Conservation (phyloP, 805 yeast genomes). For the Yarrowia alimentaria region DNA sequence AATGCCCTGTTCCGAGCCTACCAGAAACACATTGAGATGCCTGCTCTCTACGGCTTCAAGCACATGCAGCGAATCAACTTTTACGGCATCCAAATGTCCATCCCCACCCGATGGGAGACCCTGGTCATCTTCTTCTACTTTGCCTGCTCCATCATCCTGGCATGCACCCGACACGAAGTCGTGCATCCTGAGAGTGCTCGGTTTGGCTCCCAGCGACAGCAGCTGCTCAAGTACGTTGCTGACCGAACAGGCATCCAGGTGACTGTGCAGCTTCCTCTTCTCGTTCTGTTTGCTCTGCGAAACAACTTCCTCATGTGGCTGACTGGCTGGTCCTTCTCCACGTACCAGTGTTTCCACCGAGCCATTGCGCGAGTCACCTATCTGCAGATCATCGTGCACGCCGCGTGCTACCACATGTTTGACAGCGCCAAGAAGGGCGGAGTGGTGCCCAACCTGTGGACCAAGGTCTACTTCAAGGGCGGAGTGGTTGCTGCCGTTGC, state of each 20-base stretch:
- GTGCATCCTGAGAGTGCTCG: slow-evolving; percentile 43
- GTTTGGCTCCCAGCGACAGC: slow-evolving; percentile 40
- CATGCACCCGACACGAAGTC: slow-evolving; percentile 37
- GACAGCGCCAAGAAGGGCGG: slow-evolving; percentile 32
- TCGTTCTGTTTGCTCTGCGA: slow-evolving; percentile 59
- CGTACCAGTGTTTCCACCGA: slow-evolving; percentile 58
- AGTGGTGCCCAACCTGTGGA: slow-evolving; percentile 4
- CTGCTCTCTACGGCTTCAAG: slow-evolving; percentile 40
- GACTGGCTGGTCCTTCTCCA: slow-evolving; percentile 56
- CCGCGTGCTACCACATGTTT: slow-evolving; percentile 49
- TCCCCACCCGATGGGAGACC: slow-evolving; percentile 56
- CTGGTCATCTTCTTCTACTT: slow-evolving; percentile 46
- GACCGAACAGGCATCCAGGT: slow-evolving; percentile 58
- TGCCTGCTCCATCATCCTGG: slow-evolving; percentile 39
- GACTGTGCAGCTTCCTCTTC: slow-evolving; percentile 50
- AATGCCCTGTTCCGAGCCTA: slow-evolving; percentile 30
- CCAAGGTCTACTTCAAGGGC: slow-evolving; percentile 36
- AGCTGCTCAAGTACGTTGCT: slow-evolving; percentile 45
- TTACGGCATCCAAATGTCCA: slow-evolving; percentile 35
- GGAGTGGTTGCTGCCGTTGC: slow-evolving; percentile 41
- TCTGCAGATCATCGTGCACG: slow-evolving; percentile 49
- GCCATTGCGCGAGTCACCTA: slow-evolving; percentile 52
- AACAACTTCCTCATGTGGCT: slow-evolving; percentile 60
- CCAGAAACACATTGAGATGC: slow-evolving; percentile 39
- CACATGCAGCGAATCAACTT: slow-evolving; percentile 37